Conservation (phyloP, 2,329 filamentous ascomycete genomes). For the Phaeosphaeria sp. region DNA sequence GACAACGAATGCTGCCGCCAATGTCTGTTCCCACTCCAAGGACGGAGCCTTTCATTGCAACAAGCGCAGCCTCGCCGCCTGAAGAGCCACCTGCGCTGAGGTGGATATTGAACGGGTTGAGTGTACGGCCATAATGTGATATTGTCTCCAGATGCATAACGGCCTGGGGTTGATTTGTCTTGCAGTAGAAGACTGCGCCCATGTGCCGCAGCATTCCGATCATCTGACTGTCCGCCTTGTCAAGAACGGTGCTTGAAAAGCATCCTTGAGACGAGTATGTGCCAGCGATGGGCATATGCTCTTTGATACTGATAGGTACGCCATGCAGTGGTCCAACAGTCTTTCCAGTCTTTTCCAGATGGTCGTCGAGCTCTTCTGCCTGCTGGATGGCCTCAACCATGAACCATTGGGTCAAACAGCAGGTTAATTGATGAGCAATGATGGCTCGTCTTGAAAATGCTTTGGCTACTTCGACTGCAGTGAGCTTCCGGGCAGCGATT, state of each 20-base stretch:
- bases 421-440: slow-evolving; percentile 23
- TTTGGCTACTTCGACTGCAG: slow-evolving; percentile 48
- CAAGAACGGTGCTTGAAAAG: slow-evolving; percentile 54
- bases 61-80: slow-evolving; percentile 32
- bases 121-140: slow-evolving; percentile 56
- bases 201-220: slow-evolving; percentile 59
- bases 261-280: slow-evolving; percentile 64
- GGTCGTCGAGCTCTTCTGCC: slow-evolving; percentile 48
- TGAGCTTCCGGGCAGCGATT: slow-evolving; percentile 46
- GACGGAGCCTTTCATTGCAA: slow-evolving; percentile 26
- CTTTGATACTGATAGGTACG: slow-evolving; percentile 61
- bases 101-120: slow-evolving; percentile 54
- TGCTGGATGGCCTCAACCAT: slow-evolving; percentile 25
- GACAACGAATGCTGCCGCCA: slow-evolving; percentile 30
- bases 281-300: slow-evolving; percentile 55
- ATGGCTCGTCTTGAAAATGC: slow-evolving; percentile 29
- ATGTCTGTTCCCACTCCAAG: slow-evolving; percentile 35
- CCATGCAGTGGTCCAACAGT: slow-evolving; percentile 52
- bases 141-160: slow-evolving; percentile 62
- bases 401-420: slow-evolving; percentile 29
- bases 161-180: slow-evolving; percentile 60
- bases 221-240: slow-evolving; percentile 61
- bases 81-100: slow-evolving; percentile 58
- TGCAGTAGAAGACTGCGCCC: slow-evolving; percentile 60
- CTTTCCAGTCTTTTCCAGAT: slow-evolving; percentile 43